A percentile compares a stretch with the other conserved stretches of the same genome.
Evolutionary conservation across 805 yeast species (phyloP).

Genomic region (Saccharomycopsis lassenensis): DNA sequence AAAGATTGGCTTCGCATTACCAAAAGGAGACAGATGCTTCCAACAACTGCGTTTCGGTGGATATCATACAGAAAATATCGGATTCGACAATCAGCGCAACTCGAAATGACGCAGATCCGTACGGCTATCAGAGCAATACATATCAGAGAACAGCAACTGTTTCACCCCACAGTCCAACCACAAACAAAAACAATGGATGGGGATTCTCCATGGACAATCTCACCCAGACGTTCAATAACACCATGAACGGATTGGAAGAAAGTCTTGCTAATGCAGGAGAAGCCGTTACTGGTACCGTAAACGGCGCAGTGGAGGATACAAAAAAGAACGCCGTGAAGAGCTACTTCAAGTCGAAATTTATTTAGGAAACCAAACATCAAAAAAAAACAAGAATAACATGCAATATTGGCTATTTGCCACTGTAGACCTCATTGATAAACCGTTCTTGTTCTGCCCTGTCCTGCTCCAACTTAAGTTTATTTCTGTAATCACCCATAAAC

Average conservation of each 20-base stretch:
- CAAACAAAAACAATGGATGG: conserved; percentile 27
- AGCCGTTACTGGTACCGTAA: conserved; percentile 40
- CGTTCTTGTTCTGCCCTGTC: not conserved
- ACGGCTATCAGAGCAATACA: conserved; percentile 18
- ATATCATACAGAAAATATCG: conserved; percentile 20
- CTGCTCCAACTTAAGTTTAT: conserved; percentile 26
- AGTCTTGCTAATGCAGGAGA: conserved; percentile 47
- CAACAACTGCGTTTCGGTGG: conserved; percentile 27
- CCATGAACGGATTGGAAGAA: conserved; percentile 43
- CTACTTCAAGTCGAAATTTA: conserved; percentile 39
- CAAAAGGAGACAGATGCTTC: conserved; percentile 48
- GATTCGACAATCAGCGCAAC: conserved; percentile 1
- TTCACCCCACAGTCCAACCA: not conserved
- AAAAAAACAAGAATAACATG: not conserved
- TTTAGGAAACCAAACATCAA: conserved; percentile 2
- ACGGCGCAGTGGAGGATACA: conserved; percentile 38
- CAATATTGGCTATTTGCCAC: conserved; percentile 2
- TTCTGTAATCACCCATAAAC: conserved; percentile 28
- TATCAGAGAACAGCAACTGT: conserved; percentile 14
- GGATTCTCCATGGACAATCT: conserved; percentile 29
- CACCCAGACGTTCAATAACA: conserved; percentile 37
- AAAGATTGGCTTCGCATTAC: conserved; percentile 49
- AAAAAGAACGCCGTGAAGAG: conserved; percentile 41
- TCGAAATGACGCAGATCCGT: not conserved
- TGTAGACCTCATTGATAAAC: not conserved